Conservation (phyloP, 441 rosid species). For the Adansonia grandidieri region DNA sequence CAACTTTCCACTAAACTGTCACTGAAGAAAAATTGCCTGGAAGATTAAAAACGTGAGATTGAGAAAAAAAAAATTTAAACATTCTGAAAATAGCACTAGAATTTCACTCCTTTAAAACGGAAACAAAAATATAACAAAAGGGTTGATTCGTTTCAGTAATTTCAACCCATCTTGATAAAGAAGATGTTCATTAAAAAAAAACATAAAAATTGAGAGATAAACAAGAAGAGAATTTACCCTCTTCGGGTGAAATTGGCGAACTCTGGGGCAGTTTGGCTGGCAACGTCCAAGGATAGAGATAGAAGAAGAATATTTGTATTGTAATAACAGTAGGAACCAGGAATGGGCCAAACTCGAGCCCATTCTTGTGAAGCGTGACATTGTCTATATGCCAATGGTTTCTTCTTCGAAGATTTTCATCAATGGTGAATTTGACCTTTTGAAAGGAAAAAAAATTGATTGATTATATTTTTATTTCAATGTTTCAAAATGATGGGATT, state of each 20-base stretch:
- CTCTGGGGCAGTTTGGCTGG: neutral
- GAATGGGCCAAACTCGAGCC: too few relatives aligned
- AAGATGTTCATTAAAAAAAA: neutral
- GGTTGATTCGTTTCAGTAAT: neutral
- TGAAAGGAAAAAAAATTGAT: too few relatives aligned
- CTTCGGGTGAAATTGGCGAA: neutral
- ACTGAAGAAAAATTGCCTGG: conserved; percentile 17
- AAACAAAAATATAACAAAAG: neutral
- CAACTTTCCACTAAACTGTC: neutral
- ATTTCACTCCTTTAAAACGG: neutral
- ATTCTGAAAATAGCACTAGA: neutral
- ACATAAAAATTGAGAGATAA: neutral
- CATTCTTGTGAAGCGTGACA: neutral
- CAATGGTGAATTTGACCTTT: too few relatives aligned
- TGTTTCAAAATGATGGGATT: too few relatives aligned
- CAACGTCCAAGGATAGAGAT: neutral
- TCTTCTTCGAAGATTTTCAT: too few relatives aligned
- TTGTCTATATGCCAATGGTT: neutral
- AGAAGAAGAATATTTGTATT: neutral
- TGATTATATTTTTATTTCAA: too few relatives aligned
- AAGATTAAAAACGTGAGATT: neutral
- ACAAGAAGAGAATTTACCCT: neutral
- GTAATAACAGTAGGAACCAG: too few relatives aligned
- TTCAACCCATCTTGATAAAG: neutral
- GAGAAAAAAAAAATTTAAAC: conserved; percentile 1